Base-by-base conservation (phyloP, 768 basidiomycete species). In the Lentinula raphanica region DNA sequence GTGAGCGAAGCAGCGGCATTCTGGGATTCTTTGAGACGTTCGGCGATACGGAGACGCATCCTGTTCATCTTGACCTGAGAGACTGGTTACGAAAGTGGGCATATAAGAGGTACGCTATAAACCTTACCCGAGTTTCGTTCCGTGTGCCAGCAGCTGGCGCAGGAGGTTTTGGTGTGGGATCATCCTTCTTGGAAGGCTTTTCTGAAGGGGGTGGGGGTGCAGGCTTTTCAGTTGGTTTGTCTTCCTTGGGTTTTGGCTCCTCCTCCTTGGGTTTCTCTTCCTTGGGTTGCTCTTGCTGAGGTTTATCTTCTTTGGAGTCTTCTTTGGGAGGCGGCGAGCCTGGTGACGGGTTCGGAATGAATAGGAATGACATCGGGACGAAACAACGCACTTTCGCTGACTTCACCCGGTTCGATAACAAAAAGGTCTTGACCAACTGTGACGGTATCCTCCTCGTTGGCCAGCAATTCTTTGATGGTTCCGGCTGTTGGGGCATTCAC, bases 21-120 rank as follows among this genome's bases (percentile, higher is more conserved):
- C 72, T 99, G 96, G 23, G 95, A 96, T 70, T 97, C 89, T 78
- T 99, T 99, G 70, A 99, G 84, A 54, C 96, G 94, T 74, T 95
- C 93, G 48, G 95, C 90, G 67, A 99, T 99, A 61, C 95, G 92
- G 62, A 91, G 80, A 48, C 96, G 92, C 97, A 99, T 99, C 54
- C 95, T 88, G 73, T 85, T 95, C 95, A 99, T 98, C 80, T 98
- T 98, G 68, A 98, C 87, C 91, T 93, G 65, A 28, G 13, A 1
- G 44, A 19, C n/a, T 51, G 19, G 11, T 1, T 15, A 35, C 58
- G 28, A 53, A 28, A 35, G 31, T 15, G 42, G 5, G 11, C 19
- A 32, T 11, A 38, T 12, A 39, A 31, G 28, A 42, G 19, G 23
- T 48, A 19, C 46, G 28, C 15, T 21, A 36, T 27, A 72, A 82